Evolutionary conservation across 192 early-diverging fungal genomes (phyloP).

Genomic region (Coemansia sp.): DNA sequence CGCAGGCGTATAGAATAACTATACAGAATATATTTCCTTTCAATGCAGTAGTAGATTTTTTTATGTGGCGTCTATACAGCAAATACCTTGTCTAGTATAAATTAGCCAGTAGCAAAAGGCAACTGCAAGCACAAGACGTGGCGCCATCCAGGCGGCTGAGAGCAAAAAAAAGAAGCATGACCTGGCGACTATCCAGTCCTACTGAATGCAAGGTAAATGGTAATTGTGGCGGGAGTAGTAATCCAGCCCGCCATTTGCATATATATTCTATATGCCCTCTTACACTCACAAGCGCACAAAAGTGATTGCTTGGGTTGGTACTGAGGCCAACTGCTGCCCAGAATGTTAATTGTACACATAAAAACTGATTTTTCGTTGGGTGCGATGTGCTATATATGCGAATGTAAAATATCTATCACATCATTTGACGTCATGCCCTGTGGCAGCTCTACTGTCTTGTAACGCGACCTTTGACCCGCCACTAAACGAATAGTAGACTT

Average conservation of each 20-base stretch:
- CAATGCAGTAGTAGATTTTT: neutral
- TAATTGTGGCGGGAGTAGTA: slow-evolving; percentile 5
- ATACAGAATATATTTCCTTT: neutral
- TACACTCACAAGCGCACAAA: neutral
- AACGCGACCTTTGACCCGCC: slow-evolving; percentile 10
- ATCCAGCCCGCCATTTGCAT: neutral
- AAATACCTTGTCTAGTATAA: neutral
- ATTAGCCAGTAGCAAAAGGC: slow-evolving; percentile 10
- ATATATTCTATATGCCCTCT: neutral
- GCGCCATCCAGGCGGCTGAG: slow-evolving; percentile 9
- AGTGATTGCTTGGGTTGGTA: neutral
- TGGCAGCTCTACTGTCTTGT: slow-evolving; percentile 15
- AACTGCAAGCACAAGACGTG: neutral
- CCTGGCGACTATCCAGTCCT: neutral
- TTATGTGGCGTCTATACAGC: slow-evolving; percentile 4
- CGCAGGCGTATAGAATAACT: neutral
- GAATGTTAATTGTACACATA: neutral
- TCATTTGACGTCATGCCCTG: neutral
- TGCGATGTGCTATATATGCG: neutral
- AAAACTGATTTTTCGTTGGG: neutral
- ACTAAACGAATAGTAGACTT: slow-evolving; percentile 9
- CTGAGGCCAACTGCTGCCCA: neutral
- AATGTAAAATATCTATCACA: slow-evolving; percentile 4
- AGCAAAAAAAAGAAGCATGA: neutral
- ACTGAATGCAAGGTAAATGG: slow-evolving; percentile 11